Evolutionary conservation across 345 rosid genomes (phyloP), one percentile per base, ranked within the genome.

Genomic region (Salix viminalis): DNA sequence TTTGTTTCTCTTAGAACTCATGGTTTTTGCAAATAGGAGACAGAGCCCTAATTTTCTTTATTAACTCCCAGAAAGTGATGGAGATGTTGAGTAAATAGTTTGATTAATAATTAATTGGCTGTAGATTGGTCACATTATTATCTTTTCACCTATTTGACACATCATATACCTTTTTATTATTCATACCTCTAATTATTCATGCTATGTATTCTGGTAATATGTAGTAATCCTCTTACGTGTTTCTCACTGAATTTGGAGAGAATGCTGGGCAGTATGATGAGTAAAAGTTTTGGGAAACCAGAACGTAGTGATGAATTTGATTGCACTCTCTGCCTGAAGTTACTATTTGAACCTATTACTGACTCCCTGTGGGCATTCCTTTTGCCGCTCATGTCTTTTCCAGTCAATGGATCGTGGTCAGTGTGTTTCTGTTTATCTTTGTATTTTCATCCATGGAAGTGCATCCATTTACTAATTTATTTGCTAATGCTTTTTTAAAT

Each of bases 351-450:
- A 60, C 99, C 99, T 77, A 78, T 89, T 73, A 96, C 99, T n/a
- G 4, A 91, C 98, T 76, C 91, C 99, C 14, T 96, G 99, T 68
- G 99, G 99, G 75, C 99, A 96, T 88, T 89, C 98, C 44, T 96
- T 93, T 86, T 96, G 99, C 84, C 90, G 91, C 39, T 84, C 94
- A 58, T 96, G 98, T 82, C 88, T 93, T 68, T 88, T 91, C 80
- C 99, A 93, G 84, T 87, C 98, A 32, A 93, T 91, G 98, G 99
- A 93, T 85, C 89, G 92, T 62, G 92, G 98, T 91, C 67, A 78
- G 91, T 80, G 39, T 82, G 78, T 24, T 76, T 50, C 32, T 26
- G 39, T 44, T 84, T 69, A 58, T 61, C 37, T 46, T 79, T 67
- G 21, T 70, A 60, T 60, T 75, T 34, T 60, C 65, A 61, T 41